Conservation (phyloP, 2,329 filamentous ascomycete species). For the Sclerotinia trifoliorum region DNA sequence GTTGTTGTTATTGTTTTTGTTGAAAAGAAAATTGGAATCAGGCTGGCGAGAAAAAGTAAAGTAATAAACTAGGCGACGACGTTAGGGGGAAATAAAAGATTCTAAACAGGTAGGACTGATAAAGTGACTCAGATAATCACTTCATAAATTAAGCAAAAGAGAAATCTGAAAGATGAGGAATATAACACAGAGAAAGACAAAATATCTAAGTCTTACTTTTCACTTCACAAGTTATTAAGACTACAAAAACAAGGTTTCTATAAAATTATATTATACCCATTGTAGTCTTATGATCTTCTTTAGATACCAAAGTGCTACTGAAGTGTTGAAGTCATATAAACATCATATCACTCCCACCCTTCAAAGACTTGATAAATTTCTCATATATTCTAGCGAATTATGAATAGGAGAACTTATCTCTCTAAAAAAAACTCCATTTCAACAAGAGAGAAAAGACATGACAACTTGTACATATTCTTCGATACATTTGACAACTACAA, state of each 20-base stretch:
- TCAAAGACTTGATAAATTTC: background rate
- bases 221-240: background rate
- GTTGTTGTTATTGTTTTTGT: too few relatives aligned
- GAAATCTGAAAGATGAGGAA: too few relatives aligned
- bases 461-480: too few relatives aligned
- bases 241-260: background rate
- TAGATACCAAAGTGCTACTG: background rate
- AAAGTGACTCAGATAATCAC: too few relatives aligned
- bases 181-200: background rate
- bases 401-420: too few relatives aligned
- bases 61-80: too few relatives aligned
- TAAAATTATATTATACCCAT: background rate
- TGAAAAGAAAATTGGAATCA: too few relatives aligned
- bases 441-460: background rate
- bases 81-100: too few relatives aligned
- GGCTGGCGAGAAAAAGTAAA: too few relatives aligned
- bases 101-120: too few relatives aligned
- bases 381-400: background rate
- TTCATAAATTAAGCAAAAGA: too few relatives aligned
- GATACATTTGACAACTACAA: background rate
- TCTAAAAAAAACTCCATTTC: too few relatives aligned
- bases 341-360: background rate
- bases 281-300: background rate
- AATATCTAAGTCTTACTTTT: background rate
- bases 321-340: background rate